These are phyloP conservation scores for Scytalidium sp. DNA, from an alignment of 2,329 filamentous ascomycete species.

Conservation along the genomic window DNA sequence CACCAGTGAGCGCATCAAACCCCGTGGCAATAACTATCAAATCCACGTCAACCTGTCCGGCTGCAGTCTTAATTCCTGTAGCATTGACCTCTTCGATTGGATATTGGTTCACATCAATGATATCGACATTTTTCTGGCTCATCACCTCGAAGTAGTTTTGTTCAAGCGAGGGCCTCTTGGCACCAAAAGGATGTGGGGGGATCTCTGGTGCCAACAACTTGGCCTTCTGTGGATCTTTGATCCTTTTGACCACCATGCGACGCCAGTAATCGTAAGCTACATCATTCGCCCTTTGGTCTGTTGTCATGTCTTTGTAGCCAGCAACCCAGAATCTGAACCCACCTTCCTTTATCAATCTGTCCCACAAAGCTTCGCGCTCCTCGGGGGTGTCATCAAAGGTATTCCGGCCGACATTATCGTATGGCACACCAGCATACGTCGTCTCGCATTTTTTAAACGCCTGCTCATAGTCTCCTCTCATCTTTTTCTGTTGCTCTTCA, in stretches of 20 bases:
- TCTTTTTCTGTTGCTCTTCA: constrained; percentile 41
- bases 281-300: constrained; percentile 39
- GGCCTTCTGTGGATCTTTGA: constrained; percentile 40
- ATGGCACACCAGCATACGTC: constrained; percentile 49
- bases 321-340: constrained; percentile 44
- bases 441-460: constrained; percentile 42
- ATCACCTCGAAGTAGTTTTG: constrained; percentile 47
- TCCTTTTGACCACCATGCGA: constrained; percentile 38
- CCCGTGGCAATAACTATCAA: constrained; percentile 34
- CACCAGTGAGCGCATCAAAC: constrained; percentile 33
- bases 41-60: constrained; percentile 28
- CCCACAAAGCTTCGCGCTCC: constrained; percentile 41
- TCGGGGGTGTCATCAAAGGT: constrained; percentile 40
- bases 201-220: constrained; percentile 46
- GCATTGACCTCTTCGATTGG: constrained; percentile 37
- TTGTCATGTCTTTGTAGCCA: constrained; percentile 43
- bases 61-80: constrained; percentile 30
- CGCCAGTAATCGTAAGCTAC: constrained; percentile 47
- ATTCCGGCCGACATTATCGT: constrained; percentile 41
- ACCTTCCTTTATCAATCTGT: constrained; percentile 41
- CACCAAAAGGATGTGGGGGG: constrained; percentile 42
- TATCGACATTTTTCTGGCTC: constrained; percentile 41
- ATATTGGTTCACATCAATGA: constrained; percentile 41
- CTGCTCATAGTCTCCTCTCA: constrained; percentile 34
- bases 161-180: constrained; percentile 44